Base-by-base conservation (phyloP, 2,329 filamentous ascomycete species). In the Alternaria dauci region DNA sequence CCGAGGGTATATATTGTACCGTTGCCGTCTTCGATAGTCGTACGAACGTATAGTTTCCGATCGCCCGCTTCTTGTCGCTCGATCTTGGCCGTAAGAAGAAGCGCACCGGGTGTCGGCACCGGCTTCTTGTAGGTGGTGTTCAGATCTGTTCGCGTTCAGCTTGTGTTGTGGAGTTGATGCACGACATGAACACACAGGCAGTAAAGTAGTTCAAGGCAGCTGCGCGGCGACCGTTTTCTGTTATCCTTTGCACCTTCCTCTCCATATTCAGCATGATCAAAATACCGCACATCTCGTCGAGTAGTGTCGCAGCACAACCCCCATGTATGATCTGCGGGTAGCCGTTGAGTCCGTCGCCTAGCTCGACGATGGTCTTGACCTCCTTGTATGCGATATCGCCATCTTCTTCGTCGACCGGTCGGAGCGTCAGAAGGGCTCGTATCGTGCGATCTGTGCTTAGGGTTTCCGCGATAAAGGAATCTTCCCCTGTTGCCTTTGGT, bases 231-330 rank as follows among this genome's bases (percentile, higher is more conserved):
- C 66, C 63, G 23, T 50, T 26, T 44, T 55, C 51, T 50, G 44
- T 59, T 26, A 50, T 4, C 28, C 55, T 64, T 46, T 66, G 34
- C 12, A 61, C 51, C 41, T 59, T 67, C 14, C 43, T 62, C 47
- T 77, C 77, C 16, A 68, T 57, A 62, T 85, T 85, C 28, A 82
- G 67, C 3, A 78, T 77, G 9, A 86, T 76, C 18, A 87, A 63
- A 6, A 83, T 76, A 1, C 87, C 86, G 71, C 85, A 83, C 6
- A 79, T 75, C 70, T 90, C 87, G 68, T 90, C 87, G 23, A 90
- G 71, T n/a, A 89, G 71, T 0, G 84, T 82, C 8, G 82, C 82
- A 7, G 86, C 81, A 30, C 89, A 81, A 1, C 87, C 88, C 20
- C 88, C 87, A 70, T 90, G 88, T 9, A 81, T 77, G 7, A 86